Base-by-base conservation (phyloP, 225 moss, liverwort and hornwort genomes). In the Thuidium tamariscinum region DNA sequence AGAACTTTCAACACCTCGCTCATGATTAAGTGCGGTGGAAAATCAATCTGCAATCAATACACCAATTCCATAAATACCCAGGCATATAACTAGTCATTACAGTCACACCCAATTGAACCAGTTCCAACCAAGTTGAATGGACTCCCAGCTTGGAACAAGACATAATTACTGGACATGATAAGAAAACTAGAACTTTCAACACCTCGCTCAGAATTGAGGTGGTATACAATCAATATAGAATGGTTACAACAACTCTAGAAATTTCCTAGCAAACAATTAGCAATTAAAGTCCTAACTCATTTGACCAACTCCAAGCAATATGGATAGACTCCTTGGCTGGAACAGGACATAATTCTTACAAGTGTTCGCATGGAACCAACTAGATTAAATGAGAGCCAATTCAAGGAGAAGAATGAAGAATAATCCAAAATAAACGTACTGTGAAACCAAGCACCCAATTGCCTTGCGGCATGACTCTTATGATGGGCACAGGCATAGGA, bases 371-470 rank as follows among this genome's bases (percentile, higher is more conserved):
- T 37, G 27, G 29, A 67, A 67, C 27, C 19, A 36, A 52, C 27
- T 81, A 37, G 67, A 29, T 19, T 18, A 66, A 46, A 66, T 56
- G 30, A 82, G 64, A 54, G 82, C 13, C 29, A 66, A 82, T 18
- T 39, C 17, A 52, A 67, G 30, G 20, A 54, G 67, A 82, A 52
- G 18, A 30, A 68, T 14, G 11, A 27, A 63, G 37, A 74, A 65
- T 44, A 51, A 85, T 25, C 34, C n/a, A 34, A 51, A 75, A 41
- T 25, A n/a, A 63, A 83, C 86, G 60, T 86, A 92, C 92, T 86
- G 92, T 90, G 86, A 93, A 90, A 48, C 93, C 93, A 17, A 93
- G 86, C 23, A 90, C 90, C 93, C 93, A 93, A 66, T 91, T 90
- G 83, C 93, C 93, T 77, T 90, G 91, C 3, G 90, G 89, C 89